These are phyloP conservation scores for Pecoramyces ruminantium DNA, from an alignment of 192 early-diverging fungal species.

Conservation along the genomic window DNA sequence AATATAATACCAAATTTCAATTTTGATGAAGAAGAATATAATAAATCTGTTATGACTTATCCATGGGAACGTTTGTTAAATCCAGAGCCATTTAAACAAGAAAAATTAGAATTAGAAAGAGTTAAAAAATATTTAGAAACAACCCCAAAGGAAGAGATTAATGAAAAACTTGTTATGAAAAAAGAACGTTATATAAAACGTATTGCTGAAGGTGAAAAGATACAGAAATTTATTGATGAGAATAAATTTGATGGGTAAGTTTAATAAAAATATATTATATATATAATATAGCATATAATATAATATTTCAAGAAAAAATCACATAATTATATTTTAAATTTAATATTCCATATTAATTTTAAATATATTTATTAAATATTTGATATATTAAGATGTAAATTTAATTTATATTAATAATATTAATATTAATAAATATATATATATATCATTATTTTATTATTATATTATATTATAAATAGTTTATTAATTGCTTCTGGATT, in stretches of 20 bases:
- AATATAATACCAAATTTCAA: neutral
- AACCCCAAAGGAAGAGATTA: neutral
- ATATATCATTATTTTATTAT: too few relatives aligned
- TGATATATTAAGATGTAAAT: too few relatives aligned
- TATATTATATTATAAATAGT: too few relatives aligned
- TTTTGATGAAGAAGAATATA: neutral
- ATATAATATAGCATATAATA: neutral
- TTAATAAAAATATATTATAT: neutral
- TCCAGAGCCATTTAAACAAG: neutral
- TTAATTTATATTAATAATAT: too few relatives aligned
- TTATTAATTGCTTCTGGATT: constrained; percentile 70
- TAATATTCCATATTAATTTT: too few relatives aligned
- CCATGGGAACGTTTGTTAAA: neutral
- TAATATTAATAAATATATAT: too few relatives aligned
- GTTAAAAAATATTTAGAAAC: neutral
- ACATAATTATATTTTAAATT: too few relatives aligned
- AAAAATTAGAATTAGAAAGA: neutral
- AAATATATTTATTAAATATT: too few relatives aligned
- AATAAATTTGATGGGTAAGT: neutral
- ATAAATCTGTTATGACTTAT: neutral
- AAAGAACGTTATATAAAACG: neutral
- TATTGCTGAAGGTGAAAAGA: neutral
- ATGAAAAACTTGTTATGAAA: neutral
- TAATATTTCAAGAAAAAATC: too few relatives aligned
- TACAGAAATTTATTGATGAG: neutral